Base-by-base conservation (phyloP, 768 basidiomycete species). In the Leccinellum luteum region DNA sequence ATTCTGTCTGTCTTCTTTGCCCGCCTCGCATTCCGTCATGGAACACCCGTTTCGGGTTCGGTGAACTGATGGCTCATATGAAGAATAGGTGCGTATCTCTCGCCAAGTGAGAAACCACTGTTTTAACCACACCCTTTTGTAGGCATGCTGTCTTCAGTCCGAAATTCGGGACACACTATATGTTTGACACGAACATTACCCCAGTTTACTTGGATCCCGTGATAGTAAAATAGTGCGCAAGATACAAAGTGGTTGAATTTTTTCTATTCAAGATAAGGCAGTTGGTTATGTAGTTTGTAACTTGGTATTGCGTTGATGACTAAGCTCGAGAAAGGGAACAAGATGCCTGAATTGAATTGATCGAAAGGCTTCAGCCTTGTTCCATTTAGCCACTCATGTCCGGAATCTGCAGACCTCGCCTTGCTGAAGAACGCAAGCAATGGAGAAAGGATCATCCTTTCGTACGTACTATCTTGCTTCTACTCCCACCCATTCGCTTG, bases 391-490 rank as follows among this genome's bases (percentile, higher is more conserved):
- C 48, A 56, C 56, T 15, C 55, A 68, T 94, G 92, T 88, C 92
- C 52, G 94, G 93, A 59, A 96, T 98, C 62, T 95, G 94, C 73
- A 85, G 94, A 73, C 86, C 90, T 34, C 88, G 97, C 67, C 81
- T 99, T 15, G 85, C 94, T 28, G 97, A 98, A 75, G 97, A 99
- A 75, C 86, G 97, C 68, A 99, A 99, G 76, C 92, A 95, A 68
- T 99, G 97, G 97, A 78, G 97, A 58, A 98, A 95, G 74, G 97
- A 98, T 64, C 97, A 99, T 74, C 97, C 97, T 30, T 98, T 96
- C 66, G 97, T 98, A 74, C 76, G 92, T 82, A 56, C 38, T 9
- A 34, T 51, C 47, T 2, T 44, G n/a, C 35, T 30, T 53, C 35
- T 56, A 23, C 51, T 52, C 53, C 32, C 23, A 31, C 35, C n/a